phyloP scores from a whole-genome alignment of 352 stramenopile genomes.

The Phytophthora sojae region DNA sequence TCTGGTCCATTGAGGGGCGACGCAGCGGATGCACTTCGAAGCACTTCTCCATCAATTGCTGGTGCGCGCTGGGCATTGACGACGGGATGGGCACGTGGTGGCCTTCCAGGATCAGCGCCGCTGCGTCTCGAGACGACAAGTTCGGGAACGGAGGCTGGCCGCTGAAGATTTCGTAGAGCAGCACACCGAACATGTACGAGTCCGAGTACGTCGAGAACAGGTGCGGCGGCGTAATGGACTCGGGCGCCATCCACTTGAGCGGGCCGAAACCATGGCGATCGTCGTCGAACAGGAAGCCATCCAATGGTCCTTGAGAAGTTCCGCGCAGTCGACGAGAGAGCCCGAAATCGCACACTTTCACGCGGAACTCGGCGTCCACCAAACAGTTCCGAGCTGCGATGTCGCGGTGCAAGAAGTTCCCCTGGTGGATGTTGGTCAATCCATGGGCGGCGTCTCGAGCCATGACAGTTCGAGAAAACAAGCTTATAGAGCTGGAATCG shows the following conservation, averaged over 20 bases:
- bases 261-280: conserved; percentile 65
- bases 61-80: conserved; percentile 48
- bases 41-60: conserved; percentile 65
- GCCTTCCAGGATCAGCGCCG: conserved; percentile 68
- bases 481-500: conserved; percentile 28
- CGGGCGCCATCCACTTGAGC: conserved; percentile 80
- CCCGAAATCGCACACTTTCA: conserved; percentile 82
- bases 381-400: conserved; percentile 78
- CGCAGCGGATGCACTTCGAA: conserved; percentile 66
- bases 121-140: conserved; percentile 61
- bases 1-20: conserved; percentile 71
- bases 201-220: conserved; percentile 78
- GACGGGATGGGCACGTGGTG: conserved; percentile 65
- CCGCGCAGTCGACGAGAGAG: conserved; percentile 52
- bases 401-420: conserved; percentile 68
- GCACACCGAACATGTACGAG: conserved; percentile 80
- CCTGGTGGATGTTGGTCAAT: conserved; percentile 71
- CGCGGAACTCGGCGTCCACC: conserved; percentile 63
- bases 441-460: conserved; percentile 71
- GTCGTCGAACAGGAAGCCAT: conserved; percentile 61
- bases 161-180: conserved; percentile 83
- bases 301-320: background rate
- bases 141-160: conserved; percentile 61
- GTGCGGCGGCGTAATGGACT: conserved; percentile 70
- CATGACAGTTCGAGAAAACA: conserved; percentile 75